Base-by-base conservation (phyloP, 1,284 basidiomycete species). In the Macrocystidia cucumis region DNA sequence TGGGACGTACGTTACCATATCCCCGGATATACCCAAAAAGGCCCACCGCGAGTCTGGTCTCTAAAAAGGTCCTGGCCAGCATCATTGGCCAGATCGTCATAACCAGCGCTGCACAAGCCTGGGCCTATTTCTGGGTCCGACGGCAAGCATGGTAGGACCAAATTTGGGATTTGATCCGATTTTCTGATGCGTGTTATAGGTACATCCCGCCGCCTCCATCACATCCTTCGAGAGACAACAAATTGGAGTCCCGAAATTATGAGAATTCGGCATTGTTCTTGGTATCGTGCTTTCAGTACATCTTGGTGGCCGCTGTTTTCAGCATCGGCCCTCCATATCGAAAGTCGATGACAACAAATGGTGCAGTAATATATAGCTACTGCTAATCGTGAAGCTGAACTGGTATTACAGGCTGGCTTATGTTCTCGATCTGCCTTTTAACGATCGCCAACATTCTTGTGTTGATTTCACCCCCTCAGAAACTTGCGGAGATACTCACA, bases 251-350 rank as follows among this genome's bases (percentile, higher is more conserved):
- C n/a, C 76, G 67, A 36, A 98, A 96, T 56, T 93, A 77, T 47
- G 96, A 98, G 58, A 98, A 99, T 59, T 85, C 95, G 5, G 77
- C 77, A 5, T 61, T 99, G 38, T 99, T 98, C 65, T 63, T 98
- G 47, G 72, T 98, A 33, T 97, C 93, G 2, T 95, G 90, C 44
- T 98, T 98, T 77, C 96, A 98, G 63, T 99, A 99, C 60, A 90
- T 98, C 47, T 69, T 98, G 26, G 90, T 97, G 5, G 95, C 93
- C 8, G 92, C 84, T 1, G 90, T 98, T 0, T 99, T 98, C 64
- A 93, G 88, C 55, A 97, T 98, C 45, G 96, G 96, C 0, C 92
- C 93, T 8, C 96, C 96, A 1, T 98, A 95, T 60, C 78, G 96
- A 35, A 85, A 88, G 58, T 77, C 91, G 9, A 90, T 98, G 69